phyloP scores from a whole-genome alignment of 2,329 filamentous ascomycete species.

The Diaporthe sp. region DNA sequence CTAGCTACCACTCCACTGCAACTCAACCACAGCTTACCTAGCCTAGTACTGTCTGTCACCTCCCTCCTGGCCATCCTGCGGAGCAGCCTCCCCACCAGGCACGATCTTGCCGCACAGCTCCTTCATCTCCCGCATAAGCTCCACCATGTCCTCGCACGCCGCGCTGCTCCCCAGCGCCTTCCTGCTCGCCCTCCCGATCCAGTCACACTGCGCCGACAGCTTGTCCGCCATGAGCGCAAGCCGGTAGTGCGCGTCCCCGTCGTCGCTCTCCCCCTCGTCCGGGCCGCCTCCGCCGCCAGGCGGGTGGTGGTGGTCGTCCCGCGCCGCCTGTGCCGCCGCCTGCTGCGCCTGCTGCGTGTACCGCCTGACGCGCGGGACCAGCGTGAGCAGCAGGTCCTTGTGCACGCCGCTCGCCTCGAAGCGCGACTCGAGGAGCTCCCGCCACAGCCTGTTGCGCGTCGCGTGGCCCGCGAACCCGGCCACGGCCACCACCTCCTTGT shows the following conservation, averaged over 20 bases:
- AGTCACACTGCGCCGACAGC: constrained; percentile 2
- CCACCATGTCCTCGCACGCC: constrained; percentile 33
- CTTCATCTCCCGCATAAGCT: constrained; percentile 30
- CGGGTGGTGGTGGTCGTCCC: background rate
- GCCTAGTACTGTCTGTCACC: background rate
- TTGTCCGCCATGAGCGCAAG: constrained; percentile 18
- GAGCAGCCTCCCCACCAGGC: background rate
- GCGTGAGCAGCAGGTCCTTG: constrained; percentile 31
- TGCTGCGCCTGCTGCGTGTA: constrained; percentile 16
- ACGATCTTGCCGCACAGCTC: constrained; percentile 1
- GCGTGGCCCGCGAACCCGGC: constrained; percentile 43
- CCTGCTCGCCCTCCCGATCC: constrained; percentile 1
- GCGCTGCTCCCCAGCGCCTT: constrained; percentile 8
- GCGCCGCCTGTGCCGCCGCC: constrained; percentile 4
- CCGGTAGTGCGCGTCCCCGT: background rate
- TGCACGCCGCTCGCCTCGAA: constrained; percentile 25
- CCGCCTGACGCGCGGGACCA: background rate
- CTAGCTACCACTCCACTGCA: background rate
- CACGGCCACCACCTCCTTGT: constrained; percentile 54
- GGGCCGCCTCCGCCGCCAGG: too few relatives aligned
- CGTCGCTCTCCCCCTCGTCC: background rate
- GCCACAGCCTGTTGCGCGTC: constrained; percentile 37
- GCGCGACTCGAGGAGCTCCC: constrained; percentile 28
- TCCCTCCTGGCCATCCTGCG: background rate
- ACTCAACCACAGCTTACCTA: too few relatives aligned